These are phyloP conservation scores for Rauvolfia tetraphylla DNA, from an alignment of 257 asterid species.

Conservation along the genomic window DNA sequence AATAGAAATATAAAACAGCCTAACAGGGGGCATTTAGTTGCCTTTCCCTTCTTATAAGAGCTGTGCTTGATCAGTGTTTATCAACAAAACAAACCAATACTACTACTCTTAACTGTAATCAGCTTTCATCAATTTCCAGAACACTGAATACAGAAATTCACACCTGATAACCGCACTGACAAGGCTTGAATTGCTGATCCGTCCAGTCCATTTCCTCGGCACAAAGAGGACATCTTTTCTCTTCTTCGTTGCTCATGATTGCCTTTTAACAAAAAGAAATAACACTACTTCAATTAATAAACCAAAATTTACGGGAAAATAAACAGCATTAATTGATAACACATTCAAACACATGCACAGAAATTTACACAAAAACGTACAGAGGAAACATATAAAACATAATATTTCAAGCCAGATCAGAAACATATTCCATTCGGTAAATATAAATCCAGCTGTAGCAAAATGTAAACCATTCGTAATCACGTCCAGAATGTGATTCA, in stretches of 20 bases:
- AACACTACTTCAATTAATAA: background rate
- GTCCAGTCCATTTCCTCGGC: constrained; percentile 99
- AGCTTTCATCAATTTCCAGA: background rate
- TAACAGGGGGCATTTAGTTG: background rate
- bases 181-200: constrained; percentile 92
- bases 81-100: background rate
- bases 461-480: background rate
- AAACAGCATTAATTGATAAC: background rate
- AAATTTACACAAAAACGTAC: constrained; percentile 14
- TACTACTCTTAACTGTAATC: background rate
- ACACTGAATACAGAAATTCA: background rate
- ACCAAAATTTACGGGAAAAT: background rate
- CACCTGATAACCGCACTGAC: constrained; percentile 95
- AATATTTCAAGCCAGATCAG: constrained; percentile 30
- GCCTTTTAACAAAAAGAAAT: constrained; percentile 31
- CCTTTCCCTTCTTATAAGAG: background rate
- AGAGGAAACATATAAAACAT: constrained; percentile 18
- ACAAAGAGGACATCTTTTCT: constrained; percentile 96
- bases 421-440: constrained; percentile 15
- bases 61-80: background rate
- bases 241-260: constrained; percentile 85
- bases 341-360: constrained; percentile 13
- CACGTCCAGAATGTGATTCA: constrained; percentile 15
- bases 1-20: background rate
- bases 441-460: constrained; percentile 17